Evolutionary conservation across 805 yeast genomes (phyloP), one percentile per base, ranked within the genome.

Genomic region (Wickerhamomyces rabaulensis): DNA sequence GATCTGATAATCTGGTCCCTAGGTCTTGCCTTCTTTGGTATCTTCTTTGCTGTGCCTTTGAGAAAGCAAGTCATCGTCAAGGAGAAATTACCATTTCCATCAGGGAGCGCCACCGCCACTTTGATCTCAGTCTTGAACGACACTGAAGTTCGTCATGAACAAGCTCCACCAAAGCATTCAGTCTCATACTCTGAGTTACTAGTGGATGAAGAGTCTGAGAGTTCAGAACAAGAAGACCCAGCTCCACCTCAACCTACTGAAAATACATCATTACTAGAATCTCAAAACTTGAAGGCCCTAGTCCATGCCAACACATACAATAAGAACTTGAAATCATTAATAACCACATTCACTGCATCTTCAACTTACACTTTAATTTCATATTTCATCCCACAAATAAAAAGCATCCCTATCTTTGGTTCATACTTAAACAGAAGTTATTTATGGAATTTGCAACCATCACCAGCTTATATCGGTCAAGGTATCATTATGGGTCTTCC

Each of bases 401-500:
- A 80, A 44, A 70, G 70, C 37, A 56, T 94, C 7, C 97, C 97
- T 0, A 59, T 92, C 1, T 87, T 92, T 62, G 98, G 98, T 0
- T 35, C 55, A 1, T 57, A 60, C 40, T 66, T 88, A 17, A 86
- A 96, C 0, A 58, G 67, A 19, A 65, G 72, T 16, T 87, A 87
- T 65, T 73, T 86, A 40, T 87, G 97, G 94, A 82, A 85, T 49
- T 77, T 94, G 49, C 96, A 94, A 63, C 97, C 97, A 0, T 89
- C 97, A 0, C 99, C 99, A 0, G 98, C 98, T 0, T 92, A 92
- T 62, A 77, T 94, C 31, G 99, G 99, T 3, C 99, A 92, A 65
- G 99, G 99, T 4, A 89, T 94, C 37, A 92, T 92, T 47, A 92
- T 92, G 99, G 99, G 99, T 0, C 69, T 90, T 8, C 87, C 91